Evolutionary conservation across 495 filamentous ascomycete species (phyloP).

Genomic region (Penicillium pulvis): DNA sequence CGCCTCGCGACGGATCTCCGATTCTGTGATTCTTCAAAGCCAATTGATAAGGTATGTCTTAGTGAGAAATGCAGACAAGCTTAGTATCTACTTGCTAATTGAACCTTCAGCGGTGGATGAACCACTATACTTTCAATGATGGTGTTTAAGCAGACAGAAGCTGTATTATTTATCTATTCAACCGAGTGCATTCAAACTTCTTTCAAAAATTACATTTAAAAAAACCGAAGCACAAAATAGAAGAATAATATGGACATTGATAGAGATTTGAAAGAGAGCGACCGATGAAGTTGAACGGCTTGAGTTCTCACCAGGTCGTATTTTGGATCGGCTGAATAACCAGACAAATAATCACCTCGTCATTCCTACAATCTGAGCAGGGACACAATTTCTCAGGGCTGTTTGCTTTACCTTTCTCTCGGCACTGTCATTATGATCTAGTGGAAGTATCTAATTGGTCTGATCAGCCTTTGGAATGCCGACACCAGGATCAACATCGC

Average conservation of each 20-base stretch:
- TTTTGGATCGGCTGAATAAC: neutral
- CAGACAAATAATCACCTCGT: slow-evolving; percentile 1
- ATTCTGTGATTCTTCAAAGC: slow-evolving; percentile 53
- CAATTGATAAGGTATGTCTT: slow-evolving; percentile 46
- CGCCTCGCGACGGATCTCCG: slow-evolving; percentile 59
- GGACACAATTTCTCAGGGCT: neutral
- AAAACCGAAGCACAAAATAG: neutral
- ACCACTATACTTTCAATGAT: slow-evolving; percentile 37
- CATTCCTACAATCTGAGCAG: slow-evolving; percentile 15
- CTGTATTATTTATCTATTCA: neutral
- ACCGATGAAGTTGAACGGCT: neutral
- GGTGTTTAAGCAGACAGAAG: slow-evolving; percentile 26
- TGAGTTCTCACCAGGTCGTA: neutral
- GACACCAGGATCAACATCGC: slow-evolving; percentile 10
- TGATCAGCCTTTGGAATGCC: slow-evolving; percentile 20
- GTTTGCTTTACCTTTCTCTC: slow-evolving; percentile 1
- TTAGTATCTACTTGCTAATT: slow-evolving; percentile 6
- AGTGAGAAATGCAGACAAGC: neutral
- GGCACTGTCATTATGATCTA: slow-evolving; percentile 25
- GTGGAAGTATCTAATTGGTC: slow-evolving; percentile 3
- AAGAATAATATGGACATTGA: neutral
- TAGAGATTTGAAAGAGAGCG: neutral
- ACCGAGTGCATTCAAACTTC: neutral
- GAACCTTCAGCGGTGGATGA: slow-evolving; percentile 38
- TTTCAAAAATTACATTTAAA: neutral